Evolutionary conservation across 176 grass and related monocot species (phyloP).

Genomic region (Avena sativa): DNA sequence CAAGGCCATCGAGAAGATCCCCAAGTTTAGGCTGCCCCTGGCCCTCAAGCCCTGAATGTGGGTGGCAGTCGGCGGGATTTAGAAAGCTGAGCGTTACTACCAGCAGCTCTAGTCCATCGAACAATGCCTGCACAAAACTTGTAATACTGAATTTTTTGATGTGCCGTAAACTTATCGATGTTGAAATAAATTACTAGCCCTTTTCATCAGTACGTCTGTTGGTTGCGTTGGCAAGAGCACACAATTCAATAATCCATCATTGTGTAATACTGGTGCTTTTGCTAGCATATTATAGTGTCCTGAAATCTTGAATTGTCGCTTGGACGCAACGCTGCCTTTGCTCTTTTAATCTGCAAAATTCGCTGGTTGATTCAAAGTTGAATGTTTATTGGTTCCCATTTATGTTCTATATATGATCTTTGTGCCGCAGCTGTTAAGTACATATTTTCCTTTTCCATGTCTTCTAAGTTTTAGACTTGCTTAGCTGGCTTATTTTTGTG

Average conservation of each 20-base stretch:
- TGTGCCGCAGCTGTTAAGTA: too few relatives aligned
- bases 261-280: not conserved
- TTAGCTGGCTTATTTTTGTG: too few relatives aligned
- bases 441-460: too few relatives aligned
- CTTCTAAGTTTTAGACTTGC: too few relatives aligned
- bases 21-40: slow-evolving; percentile 68
- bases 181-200: too few relatives aligned
- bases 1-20: slow-evolving; percentile 61
- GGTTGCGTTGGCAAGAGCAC: too few relatives aligned
- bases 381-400: too few relatives aligned
- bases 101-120: slow-evolving; percentile 37
- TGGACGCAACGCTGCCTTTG: too few relatives aligned
- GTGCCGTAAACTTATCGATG: slow-evolving; percentile 28
- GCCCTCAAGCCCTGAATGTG: slow-evolving; percentile 63
- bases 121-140: slow-evolving; percentile 43
- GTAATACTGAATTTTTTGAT: slow-evolving; percentile 26
- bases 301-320: not conserved
- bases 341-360: too few relatives aligned
- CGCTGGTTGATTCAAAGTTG: too few relatives aligned
- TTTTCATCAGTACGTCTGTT: too few relatives aligned
- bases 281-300: not conserved
- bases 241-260: not conserved
- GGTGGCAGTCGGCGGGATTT: not conserved
- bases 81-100: slow-evolving; percentile 38
- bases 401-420: too few relatives aligned